Base-by-base conservation (phyloP, 2,329 filamentous ascomycete species). In the Phaeoacremonium minimum region DNA sequence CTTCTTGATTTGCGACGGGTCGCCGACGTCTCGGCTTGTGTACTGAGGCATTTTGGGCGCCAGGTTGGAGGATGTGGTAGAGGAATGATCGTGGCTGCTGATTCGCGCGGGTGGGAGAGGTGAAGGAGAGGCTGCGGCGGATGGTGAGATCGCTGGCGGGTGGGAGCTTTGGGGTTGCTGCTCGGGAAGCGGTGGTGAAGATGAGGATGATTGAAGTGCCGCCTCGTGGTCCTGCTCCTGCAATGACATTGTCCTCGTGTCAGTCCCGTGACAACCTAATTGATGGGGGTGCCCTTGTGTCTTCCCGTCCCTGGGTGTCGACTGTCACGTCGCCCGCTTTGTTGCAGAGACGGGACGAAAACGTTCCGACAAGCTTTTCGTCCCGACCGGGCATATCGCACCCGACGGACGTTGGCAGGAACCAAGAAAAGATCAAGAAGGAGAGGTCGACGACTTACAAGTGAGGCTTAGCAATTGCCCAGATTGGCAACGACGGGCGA, bases 1-100 rank as follows among this genome's bases (percentile, higher is more conserved):
- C 73, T 90, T 95, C 76, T 78, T 81, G 53, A 80, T 77, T 61
- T 83, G 77, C 54, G 75, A 77, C 60, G 77, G 76, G 58, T 83
- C 79, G 64, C 76, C 77, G 44, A 78, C 75, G 57, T 83, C 79
- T 52, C 79, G 75, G 33, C 78, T 81, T 40, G 77, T 80, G 66
- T 82, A 83, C 48, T 77, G 71, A 64, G 79, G 75, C 77, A 82
- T 81, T 46, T 60, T 73, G 60, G 44, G 41, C 42, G 51, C 40
- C 30, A 36, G 46, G 38, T 40, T 41, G 19, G 45, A 51, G 35
- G 47, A 43, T 32, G 37, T 34, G 44, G 47, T 36, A 43, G 38
- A 35, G 32, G 43, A 41, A 9, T 26, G 22, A 9, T 26, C 22
- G 22, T 9, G 9, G 22, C 22, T 9, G 22, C 22, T 9, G 22